Evolutionary conservation across 352 stramenopile genomes (phyloP).

Genomic region (Phytopythium chamaehyphon): DNA sequence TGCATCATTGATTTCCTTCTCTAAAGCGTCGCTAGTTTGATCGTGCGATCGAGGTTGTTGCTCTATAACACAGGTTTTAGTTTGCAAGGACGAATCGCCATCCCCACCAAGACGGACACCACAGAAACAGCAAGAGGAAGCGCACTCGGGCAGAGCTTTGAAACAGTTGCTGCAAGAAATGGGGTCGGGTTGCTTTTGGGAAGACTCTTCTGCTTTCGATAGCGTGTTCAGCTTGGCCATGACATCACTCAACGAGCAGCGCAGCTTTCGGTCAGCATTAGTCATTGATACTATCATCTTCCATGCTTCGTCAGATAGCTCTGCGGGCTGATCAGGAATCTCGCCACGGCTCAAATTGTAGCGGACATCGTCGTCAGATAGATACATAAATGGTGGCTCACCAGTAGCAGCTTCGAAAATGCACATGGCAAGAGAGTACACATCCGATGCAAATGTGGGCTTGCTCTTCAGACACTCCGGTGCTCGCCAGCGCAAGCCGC

Average conservation of each 20-base stretch:
- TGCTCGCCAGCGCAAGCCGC: slow-evolving; percentile 19
- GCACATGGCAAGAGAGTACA: too few relatives aligned
- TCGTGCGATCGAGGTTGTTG: too few relatives aligned
- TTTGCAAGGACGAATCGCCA: too few relatives aligned
- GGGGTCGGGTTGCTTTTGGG: too few relatives aligned
- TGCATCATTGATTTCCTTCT: too few relatives aligned
- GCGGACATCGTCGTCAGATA: slow-evolving; percentile 10
- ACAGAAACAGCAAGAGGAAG: not conserved
- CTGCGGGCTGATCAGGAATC: slow-evolving; percentile 5
- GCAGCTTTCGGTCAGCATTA: not conserved
- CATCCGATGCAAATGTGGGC: too few relatives aligned
- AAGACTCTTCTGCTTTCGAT: not conserved
- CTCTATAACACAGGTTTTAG: too few relatives aligned
- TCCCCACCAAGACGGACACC: not conserved
- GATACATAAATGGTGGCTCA: slow-evolving; percentile 16
- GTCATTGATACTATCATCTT: slow-evolving; percentile 13
- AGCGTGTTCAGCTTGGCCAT: slow-evolving; percentile 3
- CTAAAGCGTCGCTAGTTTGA: too few relatives aligned
- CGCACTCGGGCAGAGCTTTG: not conserved
- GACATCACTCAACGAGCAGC: not conserved
- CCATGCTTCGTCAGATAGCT: slow-evolving; percentile 13
- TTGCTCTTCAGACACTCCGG: slow-evolving; percentile 21
- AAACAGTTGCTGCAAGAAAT: slow-evolving; percentile 3
- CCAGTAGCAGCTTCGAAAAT: slow-evolving; percentile 17
- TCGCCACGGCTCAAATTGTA: slow-evolving; percentile 6